Conservation (phyloP, 768 basidiomycete species). For the Pleurotus tuoliensis region DNA sequence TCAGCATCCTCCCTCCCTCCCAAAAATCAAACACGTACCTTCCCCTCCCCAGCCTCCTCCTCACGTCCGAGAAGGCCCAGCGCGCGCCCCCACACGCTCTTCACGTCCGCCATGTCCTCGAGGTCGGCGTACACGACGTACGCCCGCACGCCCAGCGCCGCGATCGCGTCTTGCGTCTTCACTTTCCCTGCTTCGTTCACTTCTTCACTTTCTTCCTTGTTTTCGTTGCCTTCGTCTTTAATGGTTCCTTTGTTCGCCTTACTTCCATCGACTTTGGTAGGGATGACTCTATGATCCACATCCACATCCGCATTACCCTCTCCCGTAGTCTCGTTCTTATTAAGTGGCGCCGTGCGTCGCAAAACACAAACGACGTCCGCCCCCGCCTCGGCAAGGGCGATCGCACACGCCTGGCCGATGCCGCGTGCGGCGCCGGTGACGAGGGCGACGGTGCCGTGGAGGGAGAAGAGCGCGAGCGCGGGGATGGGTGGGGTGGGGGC, state of each 20-base stretch:
- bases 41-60: too few species aligned
- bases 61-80: constrained; percentile 21
- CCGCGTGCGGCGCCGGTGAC: constrained; percentile 77
- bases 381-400: constrained; percentile 47
- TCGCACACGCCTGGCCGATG: constrained; percentile 47
- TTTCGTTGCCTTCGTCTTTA: too few species aligned
- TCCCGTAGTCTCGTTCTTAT: constrained; percentile 4
- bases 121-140: constrained; percentile 39
- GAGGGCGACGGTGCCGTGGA: constrained; percentile 64
- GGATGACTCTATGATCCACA: too few species aligned
- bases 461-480: constrained; percentile 60
- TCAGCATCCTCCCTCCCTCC: too few species aligned
- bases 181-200: too few species aligned
- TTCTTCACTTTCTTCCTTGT: too few species aligned
- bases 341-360: too few species aligned
- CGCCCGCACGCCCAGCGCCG: constrained; percentile 10
- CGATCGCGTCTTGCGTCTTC: too few species aligned
- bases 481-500: constrained; percentile 20
- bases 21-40: too few species aligned
- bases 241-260: too few species aligned
- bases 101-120: constrained; percentile 35
- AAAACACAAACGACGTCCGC: constrained; percentile 44
- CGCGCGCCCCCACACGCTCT: constrained; percentile 36
- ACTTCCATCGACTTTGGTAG: too few species aligned
- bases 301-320: too few species aligned